Conservation (phyloP, 345 rosid genomes). For the Theobroma cacao region DNA sequence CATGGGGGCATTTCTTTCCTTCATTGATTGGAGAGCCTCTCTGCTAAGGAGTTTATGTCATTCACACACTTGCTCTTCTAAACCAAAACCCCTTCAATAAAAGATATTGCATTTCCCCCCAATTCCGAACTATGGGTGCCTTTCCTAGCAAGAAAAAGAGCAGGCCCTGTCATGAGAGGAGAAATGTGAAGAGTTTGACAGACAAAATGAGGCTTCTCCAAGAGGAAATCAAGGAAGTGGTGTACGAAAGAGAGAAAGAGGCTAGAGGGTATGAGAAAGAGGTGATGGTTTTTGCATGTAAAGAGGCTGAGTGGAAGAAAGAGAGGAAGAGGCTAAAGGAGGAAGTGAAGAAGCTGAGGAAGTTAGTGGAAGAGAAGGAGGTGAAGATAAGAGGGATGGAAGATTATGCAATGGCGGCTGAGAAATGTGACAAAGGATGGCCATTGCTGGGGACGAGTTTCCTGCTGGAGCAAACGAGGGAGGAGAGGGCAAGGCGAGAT, state of each 20-base stretch:
- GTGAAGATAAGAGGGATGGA: slow-evolving; percentile 33
- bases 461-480: slow-evolving; percentile 52
- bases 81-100: slow-evolving; percentile 14
- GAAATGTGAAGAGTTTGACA: slow-evolving; percentile 20
- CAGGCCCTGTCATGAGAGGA: slow-evolving; percentile 2
- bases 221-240: slow-evolving; percentile 43
- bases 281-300: slow-evolving; percentile 38
- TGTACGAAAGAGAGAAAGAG: slow-evolving; percentile 46
- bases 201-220: slow-evolving; percentile 45
- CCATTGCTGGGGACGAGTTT: slow-evolving; percentile 27
- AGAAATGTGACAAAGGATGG: slow-evolving; percentile 30
- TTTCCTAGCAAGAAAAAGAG: slow-evolving; percentile 42
- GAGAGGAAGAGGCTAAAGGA: slow-evolving; percentile 66
- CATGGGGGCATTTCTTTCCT: neutral
- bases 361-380: slow-evolving; percentile 42
- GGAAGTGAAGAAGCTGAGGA: slow-evolving; percentile 55
- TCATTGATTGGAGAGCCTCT: slow-evolving; percentile 31
- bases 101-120: neutral
- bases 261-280: slow-evolving; percentile 43
- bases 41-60: slow-evolving; percentile 19
- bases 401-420: neutral
- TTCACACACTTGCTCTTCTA: slow-evolving; percentile 28
- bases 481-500: slow-evolving; percentile 68
- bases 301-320: slow-evolving; percentile 65
- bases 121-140: slow-evolving; percentile 35